Evolutionary conservation across 2,329 filamentous ascomycete species (phyloP).

Genomic region (Neonectria neomacrospora): DNA sequence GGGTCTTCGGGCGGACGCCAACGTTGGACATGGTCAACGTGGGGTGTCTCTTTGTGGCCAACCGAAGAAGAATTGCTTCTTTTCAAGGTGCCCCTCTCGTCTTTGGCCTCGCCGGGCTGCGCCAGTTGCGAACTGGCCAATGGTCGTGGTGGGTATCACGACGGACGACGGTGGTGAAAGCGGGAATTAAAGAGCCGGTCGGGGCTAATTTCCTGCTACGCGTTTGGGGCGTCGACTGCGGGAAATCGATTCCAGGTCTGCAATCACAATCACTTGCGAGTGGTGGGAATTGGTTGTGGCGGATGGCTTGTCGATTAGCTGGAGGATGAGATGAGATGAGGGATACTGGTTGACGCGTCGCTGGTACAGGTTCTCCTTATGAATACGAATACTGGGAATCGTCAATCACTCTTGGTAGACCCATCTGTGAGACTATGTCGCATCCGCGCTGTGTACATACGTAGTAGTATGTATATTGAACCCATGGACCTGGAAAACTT

Average conservation of each 20-base stretch:
- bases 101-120: slow-evolving; percentile 29
- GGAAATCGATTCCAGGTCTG: slow-evolving; percentile 22
- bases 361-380: neutral
- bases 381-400: neutral
- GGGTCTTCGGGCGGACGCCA: slow-evolving; percentile 5
- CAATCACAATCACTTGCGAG: slow-evolving; percentile 27
- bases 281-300: slow-evolving; percentile 1
- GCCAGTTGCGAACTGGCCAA: slow-evolving; percentile 31
- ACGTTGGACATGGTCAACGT: slow-evolving; percentile 13
- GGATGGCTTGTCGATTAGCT: slow-evolving; percentile 12
- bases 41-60: slow-evolving; percentile 11
- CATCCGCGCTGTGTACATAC: too few relatives aligned
- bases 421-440: slow-evolving; percentile 11
- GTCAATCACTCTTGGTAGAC: slow-evolving; percentile 16
- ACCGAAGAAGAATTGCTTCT: slow-evolving; percentile 22
- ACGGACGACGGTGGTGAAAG: slow-evolving; percentile 28
- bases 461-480: too few relatives aligned
- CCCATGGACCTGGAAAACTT: slow-evolving; percentile 14
- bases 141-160: slow-evolving; percentile 25
- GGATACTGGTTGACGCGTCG: neutral
- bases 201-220: slow-evolving; percentile 26
- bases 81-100: slow-evolving; percentile 9
- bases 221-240: slow-evolving; percentile 29
- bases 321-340: slow-evolving; percentile 18
- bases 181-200: slow-evolving; percentile 26